Conservation (phyloP, 176 grass and related monocot genomes). For the Zoysia pacifica region DNA sequence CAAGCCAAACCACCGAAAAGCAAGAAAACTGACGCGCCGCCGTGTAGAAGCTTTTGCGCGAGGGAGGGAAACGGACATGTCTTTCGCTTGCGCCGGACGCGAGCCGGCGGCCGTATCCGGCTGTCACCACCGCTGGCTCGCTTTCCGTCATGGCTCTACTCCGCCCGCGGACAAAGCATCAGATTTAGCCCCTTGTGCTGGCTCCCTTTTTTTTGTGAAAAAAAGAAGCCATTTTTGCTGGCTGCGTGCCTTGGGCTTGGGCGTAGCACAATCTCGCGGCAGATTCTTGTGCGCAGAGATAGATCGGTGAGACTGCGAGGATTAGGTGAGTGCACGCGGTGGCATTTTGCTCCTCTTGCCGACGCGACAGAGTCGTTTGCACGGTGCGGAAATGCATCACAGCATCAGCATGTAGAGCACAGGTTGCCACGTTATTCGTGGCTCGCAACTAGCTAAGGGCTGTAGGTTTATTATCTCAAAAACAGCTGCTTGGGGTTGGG, state of each 20-base stretch:
- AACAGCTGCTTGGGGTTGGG: too few species aligned
- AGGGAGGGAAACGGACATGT: constrained; percentile 11
- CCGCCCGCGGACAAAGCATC: background rate
- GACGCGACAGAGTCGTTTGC: background rate
- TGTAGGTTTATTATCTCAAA: too few species aligned
- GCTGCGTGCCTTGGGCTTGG: background rate
- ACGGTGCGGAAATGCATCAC: background rate
- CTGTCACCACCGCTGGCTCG: background rate
- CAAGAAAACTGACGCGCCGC: background rate
- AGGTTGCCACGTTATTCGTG: too few species aligned
- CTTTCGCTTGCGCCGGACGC: constrained; percentile 36
- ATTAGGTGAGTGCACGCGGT: background rate
- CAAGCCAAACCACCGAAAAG: background rate
- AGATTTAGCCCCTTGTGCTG: too few species aligned
- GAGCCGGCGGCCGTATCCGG: background rate
- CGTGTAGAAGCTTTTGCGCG: background rate
- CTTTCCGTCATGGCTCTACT: background rate
- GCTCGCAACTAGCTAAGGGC: background rate
- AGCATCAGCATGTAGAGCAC: too few species aligned
- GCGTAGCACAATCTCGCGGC: background rate
- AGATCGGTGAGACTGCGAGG: background rate
- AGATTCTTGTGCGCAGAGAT: background rate
- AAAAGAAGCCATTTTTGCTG: background rate
- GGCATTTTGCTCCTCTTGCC: background rate
- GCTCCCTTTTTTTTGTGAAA: too few species aligned